These are phyloP conservation scores for Teunomyces funiuensis DNA, from an alignment of 805 yeast genomes.

Conservation along the genomic window DNA sequence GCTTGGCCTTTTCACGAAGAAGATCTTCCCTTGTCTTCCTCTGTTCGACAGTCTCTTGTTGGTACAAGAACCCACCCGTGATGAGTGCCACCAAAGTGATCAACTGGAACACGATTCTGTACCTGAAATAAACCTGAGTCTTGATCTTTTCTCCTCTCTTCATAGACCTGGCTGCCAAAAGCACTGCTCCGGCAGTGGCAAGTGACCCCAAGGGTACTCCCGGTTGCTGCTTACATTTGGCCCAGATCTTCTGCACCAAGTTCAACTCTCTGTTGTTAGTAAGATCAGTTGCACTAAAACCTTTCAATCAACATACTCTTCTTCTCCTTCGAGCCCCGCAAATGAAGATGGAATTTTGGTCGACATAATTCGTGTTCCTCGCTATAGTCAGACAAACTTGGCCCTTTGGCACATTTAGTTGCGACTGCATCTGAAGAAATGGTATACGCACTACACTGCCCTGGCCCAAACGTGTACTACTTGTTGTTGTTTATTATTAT, in stretches of 20 bases:
- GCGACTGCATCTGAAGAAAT: not conserved
- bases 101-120: conserved; percentile 87
- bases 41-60: conserved; percentile 45
- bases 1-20: conserved; percentile 74
- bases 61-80: conserved; percentile 73
- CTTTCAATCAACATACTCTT: conserved; percentile 42
- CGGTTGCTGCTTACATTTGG: conserved; percentile 80
- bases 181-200: conserved; percentile 78
- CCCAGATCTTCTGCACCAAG: conserved; percentile 56
- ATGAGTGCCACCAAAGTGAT: conserved; percentile 80
- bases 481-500: too few species aligned
- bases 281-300: not conserved
- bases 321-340: conserved; percentile 36
- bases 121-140: conserved; percentile 85
- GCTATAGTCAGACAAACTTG: not conserved
- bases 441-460: not conserved
- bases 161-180: conserved; percentile 74
- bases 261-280: conserved; percentile 27
- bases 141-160: conserved; percentile 67
- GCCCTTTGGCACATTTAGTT: not conserved
- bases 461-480: too few species aligned
- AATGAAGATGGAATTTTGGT: conserved; percentile 47
- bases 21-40: conserved; percentile 60
- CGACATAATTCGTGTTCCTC: not conserved
- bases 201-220: conserved; percentile 81